phyloP scores from a whole-genome alignment of 2,329 filamentous ascomycete species.

The Aspergillus sp. region DNA sequence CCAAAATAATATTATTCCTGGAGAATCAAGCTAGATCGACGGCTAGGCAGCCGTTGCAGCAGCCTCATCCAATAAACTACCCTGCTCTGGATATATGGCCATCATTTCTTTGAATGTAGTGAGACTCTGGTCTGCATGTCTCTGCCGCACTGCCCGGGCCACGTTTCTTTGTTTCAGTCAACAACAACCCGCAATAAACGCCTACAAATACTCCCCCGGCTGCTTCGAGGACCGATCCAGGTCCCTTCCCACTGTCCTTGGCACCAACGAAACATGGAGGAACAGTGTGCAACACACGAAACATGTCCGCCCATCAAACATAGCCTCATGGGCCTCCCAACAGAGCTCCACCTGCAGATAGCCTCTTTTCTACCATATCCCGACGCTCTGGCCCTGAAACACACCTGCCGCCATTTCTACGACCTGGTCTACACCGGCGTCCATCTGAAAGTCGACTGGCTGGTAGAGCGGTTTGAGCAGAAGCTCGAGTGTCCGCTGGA shows the following conservation, averaged over 20 bases:
- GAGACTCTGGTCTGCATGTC: no score
- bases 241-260: background rate
- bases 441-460: slow-evolving; percentile 58
- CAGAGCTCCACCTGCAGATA: slow-evolving; percentile 59
- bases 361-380: slow-evolving; percentile 55
- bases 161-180: slow-evolving; percentile 1
- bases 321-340: slow-evolving; percentile 47
- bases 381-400: slow-evolving; percentile 61
- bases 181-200: no score
- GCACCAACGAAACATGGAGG: no score
- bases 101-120: background rate
- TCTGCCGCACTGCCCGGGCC: no score
- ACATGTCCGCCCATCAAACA: slow-evolving; percentile 1
- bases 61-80: no score
- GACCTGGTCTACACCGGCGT: slow-evolving; percentile 56
- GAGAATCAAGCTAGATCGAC: no score
- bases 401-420: slow-evolving; percentile 56
- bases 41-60: no score
- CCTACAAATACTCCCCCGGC: no score
- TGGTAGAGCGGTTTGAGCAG: slow-evolving; percentile 53
- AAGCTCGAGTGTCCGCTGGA: slow-evolving; percentile 57
- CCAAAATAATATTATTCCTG: no score
- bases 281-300: no score
- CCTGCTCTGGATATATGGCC: no score
- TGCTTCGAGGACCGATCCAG: no score